A percentile compares a stretch with the other conserved stretches of the same genome.
phyloP scores from a whole-genome alignment of 805 yeast species.

The Candida schatavii region DNA sequence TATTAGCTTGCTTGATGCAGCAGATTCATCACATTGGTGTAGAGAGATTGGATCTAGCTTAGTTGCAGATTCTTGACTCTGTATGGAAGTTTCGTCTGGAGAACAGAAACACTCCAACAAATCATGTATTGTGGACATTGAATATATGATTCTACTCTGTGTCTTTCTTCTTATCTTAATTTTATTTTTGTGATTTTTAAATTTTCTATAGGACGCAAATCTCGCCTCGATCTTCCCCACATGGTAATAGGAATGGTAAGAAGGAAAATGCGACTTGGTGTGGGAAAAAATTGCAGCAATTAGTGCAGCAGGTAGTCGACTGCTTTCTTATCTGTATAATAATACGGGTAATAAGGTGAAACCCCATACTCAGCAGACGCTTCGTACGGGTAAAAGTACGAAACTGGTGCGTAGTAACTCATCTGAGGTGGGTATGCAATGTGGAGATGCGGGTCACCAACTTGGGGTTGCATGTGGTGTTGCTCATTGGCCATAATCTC shows the following conservation, averaged over 20 bases:
- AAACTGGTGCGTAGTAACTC: conserved; percentile 26
- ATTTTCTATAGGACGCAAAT: too few relatives aligned
- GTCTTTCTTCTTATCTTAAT: too few relatives aligned
- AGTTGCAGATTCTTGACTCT: background rate
- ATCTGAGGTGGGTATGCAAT: too few relatives aligned
- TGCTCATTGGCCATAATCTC: conserved; percentile 7
- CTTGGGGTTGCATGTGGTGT: background rate
- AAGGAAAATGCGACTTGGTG: too few relatives aligned
- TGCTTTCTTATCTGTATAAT: conserved; percentile 7
- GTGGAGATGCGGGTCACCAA: too few relatives aligned
- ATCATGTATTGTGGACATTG: background rate
- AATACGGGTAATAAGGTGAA: conserved; percentile 29
- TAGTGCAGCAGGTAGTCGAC: too few relatives aligned
- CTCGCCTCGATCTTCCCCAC: too few relatives aligned
- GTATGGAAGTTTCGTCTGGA: background rate
- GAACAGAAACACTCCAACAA: background rate
- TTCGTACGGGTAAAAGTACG: conserved; percentile 24
- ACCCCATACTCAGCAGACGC: conserved; percentile 7
- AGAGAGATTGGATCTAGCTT: background rate
- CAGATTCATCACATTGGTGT: background rate
- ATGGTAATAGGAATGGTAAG: too few relatives aligned
- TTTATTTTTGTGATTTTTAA: too few relatives aligned
- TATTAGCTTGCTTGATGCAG: background rate
- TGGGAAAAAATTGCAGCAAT: too few relatives aligned
- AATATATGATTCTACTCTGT: too few relatives aligned